A percentile compares a stretch with the other conserved stretches of the same genome.
Conservation (phyloP, 176 grass and related monocot genomes). For the Stipa capillata region DNA sequence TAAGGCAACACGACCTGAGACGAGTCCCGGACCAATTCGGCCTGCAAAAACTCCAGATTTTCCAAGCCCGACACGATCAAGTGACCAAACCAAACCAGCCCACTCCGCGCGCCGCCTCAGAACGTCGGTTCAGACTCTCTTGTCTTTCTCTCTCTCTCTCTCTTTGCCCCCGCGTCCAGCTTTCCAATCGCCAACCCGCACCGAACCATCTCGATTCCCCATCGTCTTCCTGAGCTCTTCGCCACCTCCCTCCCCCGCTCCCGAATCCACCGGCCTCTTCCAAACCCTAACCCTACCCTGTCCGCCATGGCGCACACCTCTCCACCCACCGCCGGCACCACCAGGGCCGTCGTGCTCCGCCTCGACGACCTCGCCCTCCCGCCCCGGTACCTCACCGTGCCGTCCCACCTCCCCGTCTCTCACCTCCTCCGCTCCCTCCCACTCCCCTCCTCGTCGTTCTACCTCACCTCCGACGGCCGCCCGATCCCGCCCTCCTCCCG, state of each 20-base stretch:
- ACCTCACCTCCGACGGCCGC: constrained; percentile 57
- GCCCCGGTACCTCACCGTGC: constrained; percentile 38
- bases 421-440: constrained; percentile 43
- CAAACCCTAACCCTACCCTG: constrained; percentile 36
- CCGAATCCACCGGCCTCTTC: background rate
- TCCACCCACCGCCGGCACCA: background rate
- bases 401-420: constrained; percentile 31
- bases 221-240: background rate
- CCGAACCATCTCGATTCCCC: background rate
- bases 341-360: constrained; percentile 21
- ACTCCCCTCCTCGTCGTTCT: constrained; percentile 36
- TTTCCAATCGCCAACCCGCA: background rate
- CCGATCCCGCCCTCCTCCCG: constrained; percentile 16
- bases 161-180: background rate
- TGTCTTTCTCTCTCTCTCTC: background rate
- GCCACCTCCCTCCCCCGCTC: too few relatives aligned
- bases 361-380: constrained; percentile 42
- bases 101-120: background rate
- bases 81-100: background rate
- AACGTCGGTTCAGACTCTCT: background rate
- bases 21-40: background rate
- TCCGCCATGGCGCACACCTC: background rate
- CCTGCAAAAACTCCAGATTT: background rate
- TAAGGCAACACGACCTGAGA: too few relatives aligned
- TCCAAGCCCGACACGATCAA: background rate